Evolutionary conservation across 1,139 yeast species (phyloP).

Genomic region (Lodderomyces pseudojiufengensis): DNA sequence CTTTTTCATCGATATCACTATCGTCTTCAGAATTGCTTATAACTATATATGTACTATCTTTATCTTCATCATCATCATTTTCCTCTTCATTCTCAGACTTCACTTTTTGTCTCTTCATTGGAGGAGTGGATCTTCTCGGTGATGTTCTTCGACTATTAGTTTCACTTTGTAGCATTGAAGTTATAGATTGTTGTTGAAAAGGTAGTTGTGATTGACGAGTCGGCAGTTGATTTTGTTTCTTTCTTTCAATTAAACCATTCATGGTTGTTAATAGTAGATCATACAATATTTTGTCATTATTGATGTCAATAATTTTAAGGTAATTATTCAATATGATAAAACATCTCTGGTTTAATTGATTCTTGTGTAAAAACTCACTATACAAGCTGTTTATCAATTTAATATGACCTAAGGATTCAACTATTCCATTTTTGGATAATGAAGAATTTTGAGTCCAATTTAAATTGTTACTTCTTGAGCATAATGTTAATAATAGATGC

Average conservation of each 20-base stretch:
- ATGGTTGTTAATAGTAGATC: constrained; percentile 5
- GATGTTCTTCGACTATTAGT: neutral
- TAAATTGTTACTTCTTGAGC: constrained; percentile 23
- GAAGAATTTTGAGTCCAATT: constrained; percentile 21
- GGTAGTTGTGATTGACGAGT: neutral
- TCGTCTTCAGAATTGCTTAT: constrained; percentile 33
- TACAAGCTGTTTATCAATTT: constrained; percentile 3
- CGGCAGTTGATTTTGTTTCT: neutral
- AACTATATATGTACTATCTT: constrained; percentile 12
- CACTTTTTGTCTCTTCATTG: neutral
- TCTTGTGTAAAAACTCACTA: constrained; percentile 2
- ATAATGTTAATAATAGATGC: constrained; percentile 30
- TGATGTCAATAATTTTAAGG: constrained; percentile 1
- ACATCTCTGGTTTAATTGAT: constrained; percentile 1
- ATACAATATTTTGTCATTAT: constrained; percentile 6
- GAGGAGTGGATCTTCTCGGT: neutral
- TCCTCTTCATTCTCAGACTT: constrained; percentile 5
- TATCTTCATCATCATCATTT: constrained; percentile 2
- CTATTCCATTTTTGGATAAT: constrained; percentile 15
- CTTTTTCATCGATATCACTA: constrained; percentile 14
- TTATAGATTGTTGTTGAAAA: neutral
- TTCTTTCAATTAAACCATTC: constrained; percentile 7
- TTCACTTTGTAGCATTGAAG: neutral
- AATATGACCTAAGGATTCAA: constrained; percentile 19
- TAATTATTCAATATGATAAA: constrained; percentile 11